Base-by-base conservation (phyloP, 2,329 filamentous ascomycete species). In the Penicillium sp. region DNA sequence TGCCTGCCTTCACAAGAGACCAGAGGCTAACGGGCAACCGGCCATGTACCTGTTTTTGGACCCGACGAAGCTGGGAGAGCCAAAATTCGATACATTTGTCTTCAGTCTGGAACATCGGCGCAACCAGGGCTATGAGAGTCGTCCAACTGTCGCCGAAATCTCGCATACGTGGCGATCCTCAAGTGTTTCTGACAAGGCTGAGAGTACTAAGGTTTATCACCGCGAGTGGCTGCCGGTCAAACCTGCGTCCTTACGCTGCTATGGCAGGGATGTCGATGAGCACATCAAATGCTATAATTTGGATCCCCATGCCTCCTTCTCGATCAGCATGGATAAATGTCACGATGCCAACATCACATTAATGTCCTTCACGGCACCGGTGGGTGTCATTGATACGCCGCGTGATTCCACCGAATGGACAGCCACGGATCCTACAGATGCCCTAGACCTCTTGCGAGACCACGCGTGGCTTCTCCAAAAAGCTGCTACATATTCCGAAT, bases 11-110 rank as follows among this genome's bases (percentile, higher is more conserved):
- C 88, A 89, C 71, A 83, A 81, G 66, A 81, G 75, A 56, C 55
- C 21, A 50, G 64, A 55, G 17, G 58, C 29, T 44, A 54, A 58
- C 7, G 62, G 62, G 3, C 57, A 56, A 7, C 67, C 54, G 8
- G 69, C 77, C 1, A 58, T 88, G 0, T 90, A 82, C 65, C 71
- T 90, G 2, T 89, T 88, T 67, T 74, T 87, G 3, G 85, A 90
- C 58, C 84, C 86, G 0, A 75, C 79, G 5, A 80, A 81, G 17
- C 77, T 83, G 41, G 82, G 82, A 0, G 71, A 81, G 30, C 71
- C 79, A 0, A 69, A 76, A 0, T 60, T 81, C 5, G 86, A 90
- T 68, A 72, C 71, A 2, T 88, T 88, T 66, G 83, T 89, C 0
- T 87, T 90, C 67, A 81, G 86, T 2, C 66, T 78, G 7, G 79